Conservation (phyloP, 2,329 filamentous ascomycete species). For the Nemania abortiva region DNA sequence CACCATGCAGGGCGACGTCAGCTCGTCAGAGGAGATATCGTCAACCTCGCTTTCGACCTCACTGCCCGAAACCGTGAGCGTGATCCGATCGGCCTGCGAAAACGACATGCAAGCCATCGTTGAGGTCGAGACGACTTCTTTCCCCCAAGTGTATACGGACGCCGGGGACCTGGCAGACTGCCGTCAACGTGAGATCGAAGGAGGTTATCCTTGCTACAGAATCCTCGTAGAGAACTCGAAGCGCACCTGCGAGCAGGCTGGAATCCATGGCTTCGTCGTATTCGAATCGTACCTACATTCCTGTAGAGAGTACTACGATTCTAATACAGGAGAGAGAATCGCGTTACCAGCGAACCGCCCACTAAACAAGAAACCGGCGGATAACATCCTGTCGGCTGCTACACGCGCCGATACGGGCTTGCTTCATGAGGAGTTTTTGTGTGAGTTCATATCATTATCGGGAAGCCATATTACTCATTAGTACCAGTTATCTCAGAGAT, state of each 20-base stretch:
- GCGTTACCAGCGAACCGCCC: conserved; percentile 33
- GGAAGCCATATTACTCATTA: conserved; percentile 16
- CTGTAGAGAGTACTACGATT: conserved; percentile 22
- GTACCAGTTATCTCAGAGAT: conserved; percentile 36
- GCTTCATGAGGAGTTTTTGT: conserved; percentile 37
- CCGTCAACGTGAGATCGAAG: conserved; percentile 32
- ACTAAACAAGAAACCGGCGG: conserved; percentile 31
- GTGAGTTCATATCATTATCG: conserved; percentile 22
- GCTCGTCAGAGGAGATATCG: conserved; percentile 11
- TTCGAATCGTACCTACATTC: conserved; percentile 37
- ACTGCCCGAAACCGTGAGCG: background rate
- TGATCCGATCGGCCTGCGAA: conserved; percentile 33
- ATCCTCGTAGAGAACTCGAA: conserved; percentile 16
- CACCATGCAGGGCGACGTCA: conserved; percentile 28
- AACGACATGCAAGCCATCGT: conserved; percentile 34
- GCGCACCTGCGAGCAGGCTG: background rate
- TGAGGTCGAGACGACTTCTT: conserved; percentile 33
- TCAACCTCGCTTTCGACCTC: conserved; percentile 1
- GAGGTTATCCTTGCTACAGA: conserved; percentile 29
- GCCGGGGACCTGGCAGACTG: conserved; percentile 8
- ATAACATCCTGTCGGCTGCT: conserved; percentile 36
- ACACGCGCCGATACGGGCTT: conserved; percentile 33
- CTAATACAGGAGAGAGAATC: conserved; percentile 30
- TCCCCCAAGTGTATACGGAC: conserved; percentile 35
- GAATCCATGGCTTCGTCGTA: conserved; percentile 31